Conservation (phyloP, 2,329 filamentous ascomycete species). For the Taxawa tesnikishii region DNA sequence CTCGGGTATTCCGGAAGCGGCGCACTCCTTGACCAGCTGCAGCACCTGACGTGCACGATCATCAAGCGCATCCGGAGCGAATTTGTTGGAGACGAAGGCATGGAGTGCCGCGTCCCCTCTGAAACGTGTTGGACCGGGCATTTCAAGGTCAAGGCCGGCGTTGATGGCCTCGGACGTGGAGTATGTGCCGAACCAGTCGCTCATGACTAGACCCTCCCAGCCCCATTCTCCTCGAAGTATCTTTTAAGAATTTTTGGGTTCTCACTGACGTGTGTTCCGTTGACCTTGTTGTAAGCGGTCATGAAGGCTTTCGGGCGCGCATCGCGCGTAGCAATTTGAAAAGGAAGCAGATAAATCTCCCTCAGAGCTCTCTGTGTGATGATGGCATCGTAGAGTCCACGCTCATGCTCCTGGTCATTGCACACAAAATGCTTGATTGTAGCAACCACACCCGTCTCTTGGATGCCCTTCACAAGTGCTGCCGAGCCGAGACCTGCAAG, state of each 20-base stretch:
- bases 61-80: conserved; percentile 42
- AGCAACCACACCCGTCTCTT: conserved; percentile 61
- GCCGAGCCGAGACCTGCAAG: conserved; percentile 63
- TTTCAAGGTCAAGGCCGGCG: conserved; percentile 71
- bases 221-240: conserved; percentile 62
- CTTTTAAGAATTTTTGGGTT: conserved; percentile 51
- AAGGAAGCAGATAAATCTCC: conserved; percentile 62
- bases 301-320: conserved; percentile 58
- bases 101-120: conserved; percentile 24
- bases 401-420: conserved; percentile 62
- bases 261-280: conserved; percentile 56
- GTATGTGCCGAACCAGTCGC: conserved; percentile 72
- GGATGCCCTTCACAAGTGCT: conserved; percentile 48
- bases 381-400: conserved; percentile 51
- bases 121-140: conserved; percentile 23
- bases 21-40: conserved; percentile 38
- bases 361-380: conserved; percentile 53
- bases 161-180: conserved; percentile 52
- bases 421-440: conserved; percentile 69
- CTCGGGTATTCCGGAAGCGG: conserved; percentile 14
- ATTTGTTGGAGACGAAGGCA: conserved; percentile 37
- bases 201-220: conserved; percentile 45
- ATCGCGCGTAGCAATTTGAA: conserved; percentile 60
- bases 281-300: conserved; percentile 64
- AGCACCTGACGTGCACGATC: conserved; percentile 48